Evolutionary conservation across 2,329 filamentous ascomycete species (phyloP).

Genomic region (Phaeomoniella chlamydospora): DNA sequence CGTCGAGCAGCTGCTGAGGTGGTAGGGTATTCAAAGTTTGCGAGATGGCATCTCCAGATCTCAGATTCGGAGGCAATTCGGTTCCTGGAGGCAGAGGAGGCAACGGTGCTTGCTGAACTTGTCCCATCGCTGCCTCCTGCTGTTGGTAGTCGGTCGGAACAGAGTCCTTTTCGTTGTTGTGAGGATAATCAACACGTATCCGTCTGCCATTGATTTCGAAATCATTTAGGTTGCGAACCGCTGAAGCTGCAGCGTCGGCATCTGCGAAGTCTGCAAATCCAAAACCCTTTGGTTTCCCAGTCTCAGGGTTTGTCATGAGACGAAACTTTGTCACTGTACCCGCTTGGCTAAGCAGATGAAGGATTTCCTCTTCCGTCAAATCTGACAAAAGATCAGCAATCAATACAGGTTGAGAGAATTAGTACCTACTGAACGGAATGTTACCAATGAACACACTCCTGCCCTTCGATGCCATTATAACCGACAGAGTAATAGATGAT

Average conservation of each 20-base stretch:
- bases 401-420: slow-evolving; percentile 25
- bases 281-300: slow-evolving; percentile 87
- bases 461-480: slow-evolving; percentile 29
- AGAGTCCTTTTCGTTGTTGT: slow-evolving; percentile 68
- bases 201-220: slow-evolving; percentile 91
- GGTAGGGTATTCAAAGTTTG: slow-evolving; percentile 77
- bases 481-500: too few relatives aligned
- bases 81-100: slow-evolving; percentile 74
- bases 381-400: slow-evolving; percentile 36
- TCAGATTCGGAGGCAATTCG: slow-evolving; percentile 69
- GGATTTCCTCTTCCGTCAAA: slow-evolving; percentile 89
- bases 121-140: slow-evolving; percentile 17
- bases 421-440: slow-evolving; percentile 59
- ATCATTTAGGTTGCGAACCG: slow-evolving; percentile 89
- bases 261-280: slow-evolving; percentile 95
- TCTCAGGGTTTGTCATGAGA: slow-evolving; percentile 89
- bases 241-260: slow-evolving; percentile 79
- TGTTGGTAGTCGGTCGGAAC: slow-evolving; percentile 35
- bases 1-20: slow-evolving; percentile 78
- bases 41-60: slow-evolving; percentile 80
- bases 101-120: slow-evolving; percentile 27
- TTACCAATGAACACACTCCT: slow-evolving; percentile 34
- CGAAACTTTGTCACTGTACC: slow-evolving; percentile 87
- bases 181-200: slow-evolving; percentile 88
- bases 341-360: slow-evolving; percentile 79